Conservation (phyloP, 129 eudicot species). For the Cynara cardunculus region DNA sequence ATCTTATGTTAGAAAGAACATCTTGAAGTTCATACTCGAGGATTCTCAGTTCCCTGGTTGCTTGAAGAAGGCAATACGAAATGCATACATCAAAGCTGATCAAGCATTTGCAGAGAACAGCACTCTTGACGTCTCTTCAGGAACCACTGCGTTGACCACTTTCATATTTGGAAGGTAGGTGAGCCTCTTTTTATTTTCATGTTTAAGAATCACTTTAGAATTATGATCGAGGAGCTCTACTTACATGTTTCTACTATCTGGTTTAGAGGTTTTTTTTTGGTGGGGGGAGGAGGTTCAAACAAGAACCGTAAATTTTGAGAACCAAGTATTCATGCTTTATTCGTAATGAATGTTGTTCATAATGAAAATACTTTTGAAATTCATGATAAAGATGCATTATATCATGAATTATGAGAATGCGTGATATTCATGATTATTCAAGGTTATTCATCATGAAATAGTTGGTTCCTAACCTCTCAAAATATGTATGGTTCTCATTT, state of each 20-base stretch:
- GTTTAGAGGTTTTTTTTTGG: too few species aligned
- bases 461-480: too few species aligned
- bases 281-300: background rate
- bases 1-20: slow-evolving; percentile 52
- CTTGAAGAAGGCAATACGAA: slow-evolving; percentile 63
- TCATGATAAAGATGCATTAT: too few species aligned
- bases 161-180: slow-evolving; percentile 77
- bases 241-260: background rate
- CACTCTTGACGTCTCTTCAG: slow-evolving; percentile 76
- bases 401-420: too few species aligned
- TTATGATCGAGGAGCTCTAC: background rate
- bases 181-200: slow-evolving; percentile 1
- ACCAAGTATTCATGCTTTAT: too few species aligned
- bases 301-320: too few species aligned
- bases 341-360: too few species aligned
- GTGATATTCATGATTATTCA: too few species aligned
- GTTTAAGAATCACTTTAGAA: background rate
- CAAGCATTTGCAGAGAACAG: slow-evolving; percentile 72
- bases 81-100: slow-evolving; percentile 83
- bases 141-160: slow-evolving; percentile 87
- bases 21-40: slow-evolving; percentile 68
- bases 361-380: too few species aligned
- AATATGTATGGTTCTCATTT: too few species aligned
- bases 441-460: too few species aligned
- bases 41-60: slow-evolving; percentile 70